A percentile compares a stretch with the other conserved stretches of the same genome.
Conservation (phyloP, 2,329 filamentous ascomycete genomes). For the Volutella citrinella region DNA sequence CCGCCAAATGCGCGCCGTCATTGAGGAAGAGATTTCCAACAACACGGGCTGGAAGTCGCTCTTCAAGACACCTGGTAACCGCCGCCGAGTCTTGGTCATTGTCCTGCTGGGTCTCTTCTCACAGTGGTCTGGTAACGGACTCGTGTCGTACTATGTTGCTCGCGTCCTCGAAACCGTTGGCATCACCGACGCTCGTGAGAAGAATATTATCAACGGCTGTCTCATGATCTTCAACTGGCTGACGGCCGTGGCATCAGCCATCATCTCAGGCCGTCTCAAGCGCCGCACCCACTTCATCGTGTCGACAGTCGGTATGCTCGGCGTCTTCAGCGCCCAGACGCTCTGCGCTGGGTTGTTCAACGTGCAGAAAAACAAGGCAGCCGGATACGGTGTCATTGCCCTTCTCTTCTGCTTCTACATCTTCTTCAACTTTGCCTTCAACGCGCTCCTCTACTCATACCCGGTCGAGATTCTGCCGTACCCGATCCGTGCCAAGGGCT, state of each 20-base stretch:
- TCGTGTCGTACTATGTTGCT: constrained; percentile 13
- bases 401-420: constrained; percentile 15
- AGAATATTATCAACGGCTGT: constrained; percentile 16
- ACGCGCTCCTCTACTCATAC: constrained; percentile 15
- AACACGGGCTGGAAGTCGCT: constrained; percentile 11
- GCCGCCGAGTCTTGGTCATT: constrained; percentile 8
- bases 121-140: constrained; percentile 15
- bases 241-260: constrained; percentile 12
- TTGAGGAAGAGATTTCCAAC: constrained; percentile 12
- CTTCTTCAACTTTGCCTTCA: constrained; percentile 19
- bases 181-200: constrained; percentile 3
- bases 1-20: constrained; percentile 14
- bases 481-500: constrained; percentile 13
- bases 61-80: constrained; percentile 9
- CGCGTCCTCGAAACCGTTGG: constrained; percentile 13
- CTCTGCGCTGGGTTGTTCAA: constrained; percentile 14
- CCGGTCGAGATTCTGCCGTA: constrained; percentile 14
- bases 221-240: constrained; percentile 21
- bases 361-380: constrained; percentile 6
- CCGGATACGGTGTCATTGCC: constrained; percentile 8
- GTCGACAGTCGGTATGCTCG: constrained; percentile 13
- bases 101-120: constrained; percentile 15
- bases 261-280: constrained; percentile 12
- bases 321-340: constrained; percentile 13
- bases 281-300: constrained; percentile 17